Conservation (phyloP, 2,329 filamentous ascomycete genomes). For the Byssothecium circinans region DNA sequence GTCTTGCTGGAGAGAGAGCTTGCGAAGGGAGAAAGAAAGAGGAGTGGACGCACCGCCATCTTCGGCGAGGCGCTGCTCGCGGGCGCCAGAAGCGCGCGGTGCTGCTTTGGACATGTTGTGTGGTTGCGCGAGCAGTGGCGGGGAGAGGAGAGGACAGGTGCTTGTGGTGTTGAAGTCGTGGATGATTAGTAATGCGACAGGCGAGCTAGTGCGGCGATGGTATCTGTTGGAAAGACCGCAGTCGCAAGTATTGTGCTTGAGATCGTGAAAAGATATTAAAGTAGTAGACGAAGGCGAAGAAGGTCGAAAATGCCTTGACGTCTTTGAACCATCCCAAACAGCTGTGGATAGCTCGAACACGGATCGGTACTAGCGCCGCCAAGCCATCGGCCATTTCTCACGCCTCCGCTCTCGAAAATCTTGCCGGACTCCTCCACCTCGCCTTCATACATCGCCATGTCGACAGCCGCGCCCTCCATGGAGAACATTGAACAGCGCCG, state of each 20-base stretch:
- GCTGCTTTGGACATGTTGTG: constrained; percentile 40
- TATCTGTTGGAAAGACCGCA: not conserved
- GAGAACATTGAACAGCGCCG: constrained; percentile 75
- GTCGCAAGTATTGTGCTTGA: not conserved
- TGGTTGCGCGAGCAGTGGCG: constrained; percentile 9
- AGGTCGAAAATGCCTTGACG: not conserved
- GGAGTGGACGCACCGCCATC: constrained; percentile 43
- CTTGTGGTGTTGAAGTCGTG: not conserved
- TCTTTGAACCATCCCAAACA: not conserved
- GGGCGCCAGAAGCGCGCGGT: constrained; percentile 29
- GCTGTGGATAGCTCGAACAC: constrained; percentile 6
- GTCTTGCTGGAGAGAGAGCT: constrained; percentile 31
- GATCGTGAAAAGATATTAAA: not conserved
- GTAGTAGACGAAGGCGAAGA: not conserved
- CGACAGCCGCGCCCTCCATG: constrained; percentile 53
- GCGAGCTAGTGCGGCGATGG: not conserved
- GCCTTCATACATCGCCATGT: constrained; percentile 21
- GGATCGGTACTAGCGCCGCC: constrained; percentile 19
- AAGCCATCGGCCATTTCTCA: constrained; percentile 14
- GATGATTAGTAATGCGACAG: constrained; percentile 18
- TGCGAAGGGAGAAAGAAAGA: constrained; percentile 33
- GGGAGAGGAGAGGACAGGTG: constrained; percentile 1
- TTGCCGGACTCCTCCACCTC: constrained; percentile 7
- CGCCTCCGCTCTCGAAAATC: constrained; percentile 1
- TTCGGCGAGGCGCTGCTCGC: constrained; percentile 33